Conservation (phyloP, 768 basidiomycete genomes). For the Tricholoma furcatifolium region DNA sequence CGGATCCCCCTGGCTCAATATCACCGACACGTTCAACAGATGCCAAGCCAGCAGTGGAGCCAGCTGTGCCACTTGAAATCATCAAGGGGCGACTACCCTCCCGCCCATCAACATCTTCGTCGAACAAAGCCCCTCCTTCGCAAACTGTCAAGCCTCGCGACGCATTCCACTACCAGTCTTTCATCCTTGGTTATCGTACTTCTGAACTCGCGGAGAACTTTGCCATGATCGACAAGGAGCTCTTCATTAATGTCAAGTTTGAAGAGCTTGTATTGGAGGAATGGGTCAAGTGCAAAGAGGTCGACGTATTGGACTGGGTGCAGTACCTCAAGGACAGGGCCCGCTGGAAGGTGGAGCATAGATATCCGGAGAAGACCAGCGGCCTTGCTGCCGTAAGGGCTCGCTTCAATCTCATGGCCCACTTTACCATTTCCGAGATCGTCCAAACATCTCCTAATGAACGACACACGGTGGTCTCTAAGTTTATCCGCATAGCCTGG, state of each 20-base stretch:
- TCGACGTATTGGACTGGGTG: conserved; percentile 80
- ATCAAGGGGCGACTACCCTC: conserved; percentile 54
- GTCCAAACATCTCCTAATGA: conserved; percentile 69
- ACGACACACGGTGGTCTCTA: conserved; percentile 62
- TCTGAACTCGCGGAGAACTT: conserved; percentile 74
- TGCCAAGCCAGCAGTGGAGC: conserved; percentile 53
- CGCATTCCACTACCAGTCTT: conserved; percentile 60
- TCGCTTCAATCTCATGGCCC: conserved; percentile 81
- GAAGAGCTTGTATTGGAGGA: conserved; percentile 82
- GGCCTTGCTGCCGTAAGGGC: conserved; percentile 74
- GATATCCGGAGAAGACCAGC: conserved; percentile 59
- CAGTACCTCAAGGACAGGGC: conserved; percentile 77
- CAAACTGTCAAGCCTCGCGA: conserved; percentile 33
- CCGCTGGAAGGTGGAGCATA: conserved; percentile 61
- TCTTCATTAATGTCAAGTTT: conserved; percentile 82
- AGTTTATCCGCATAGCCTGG: conserved; percentile 86
- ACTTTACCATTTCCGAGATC: conserved; percentile 80
- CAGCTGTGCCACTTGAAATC: conserved; percentile 67
- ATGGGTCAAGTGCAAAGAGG: conserved; percentile 62
- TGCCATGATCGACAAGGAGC: conserved; percentile 83
- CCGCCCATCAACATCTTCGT: conserved; percentile 21
- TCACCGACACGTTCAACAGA: conserved; percentile 35
- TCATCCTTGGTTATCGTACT: conserved; percentile 63
- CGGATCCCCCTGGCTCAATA: conserved; percentile 24
- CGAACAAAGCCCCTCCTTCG: conserved; percentile 24